Conservation (phyloP, 2,329 filamentous ascomycete genomes). For the Sarocladium strictum region DNA sequence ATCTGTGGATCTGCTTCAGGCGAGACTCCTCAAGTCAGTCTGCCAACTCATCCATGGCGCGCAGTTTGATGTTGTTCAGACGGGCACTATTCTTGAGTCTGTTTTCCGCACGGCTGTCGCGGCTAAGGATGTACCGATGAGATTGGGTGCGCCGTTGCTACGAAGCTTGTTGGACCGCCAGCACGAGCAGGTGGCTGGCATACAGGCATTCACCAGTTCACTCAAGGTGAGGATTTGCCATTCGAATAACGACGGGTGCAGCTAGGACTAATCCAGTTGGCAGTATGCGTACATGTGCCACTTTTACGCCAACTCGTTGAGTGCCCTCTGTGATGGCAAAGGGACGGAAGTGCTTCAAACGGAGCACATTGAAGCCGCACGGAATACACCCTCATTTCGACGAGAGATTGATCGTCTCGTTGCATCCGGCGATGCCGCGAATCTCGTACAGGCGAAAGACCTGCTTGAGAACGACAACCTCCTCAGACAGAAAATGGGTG, state of each 20-base stretch:
- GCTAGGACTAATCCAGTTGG: conserved; percentile 13
- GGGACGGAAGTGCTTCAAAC: conserved; percentile 36
- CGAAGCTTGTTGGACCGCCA: conserved; percentile 64
- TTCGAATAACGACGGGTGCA: background rate
- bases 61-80: conserved; percentile 73
- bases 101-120: conserved; percentile 63
- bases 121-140: conserved; percentile 47
- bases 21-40: conserved; percentile 63
- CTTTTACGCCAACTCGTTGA: conserved; percentile 73
- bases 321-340: conserved; percentile 45
- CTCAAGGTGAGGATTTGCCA: conserved; percentile 47
- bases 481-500: conserved; percentile 39
- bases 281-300: conserved; percentile 83
- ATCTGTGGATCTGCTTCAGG: conserved; percentile 73
- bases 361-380: conserved; percentile 61
- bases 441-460: conserved; percentile 35
- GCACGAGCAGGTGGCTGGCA: conserved; percentile 69
- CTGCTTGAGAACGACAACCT: conserved; percentile 56
- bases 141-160: conserved; percentile 59
- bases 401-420: conserved; percentile 37
- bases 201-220: conserved; percentile 65
- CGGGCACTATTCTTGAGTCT: conserved; percentile 64
- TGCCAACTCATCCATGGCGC: conserved; percentile 62
- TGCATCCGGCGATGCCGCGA: conserved; percentile 34
- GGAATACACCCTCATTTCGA: conserved; percentile 65